Evolutionary conservation across 2,329 filamentous ascomycete species (phyloP).

Genomic region (Gremmenia infestans): DNA sequence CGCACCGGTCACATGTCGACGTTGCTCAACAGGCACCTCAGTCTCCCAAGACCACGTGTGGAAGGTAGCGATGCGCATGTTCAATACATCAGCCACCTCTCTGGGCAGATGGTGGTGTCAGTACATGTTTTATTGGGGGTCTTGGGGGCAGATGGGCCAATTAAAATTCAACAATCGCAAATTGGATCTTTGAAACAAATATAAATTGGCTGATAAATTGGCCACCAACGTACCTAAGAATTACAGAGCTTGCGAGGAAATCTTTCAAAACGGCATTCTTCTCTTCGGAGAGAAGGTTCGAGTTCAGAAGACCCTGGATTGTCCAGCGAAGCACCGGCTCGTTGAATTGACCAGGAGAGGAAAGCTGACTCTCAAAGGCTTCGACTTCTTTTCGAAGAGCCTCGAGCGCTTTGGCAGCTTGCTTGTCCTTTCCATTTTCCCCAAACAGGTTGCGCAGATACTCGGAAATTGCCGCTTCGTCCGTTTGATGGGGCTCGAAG

Average conservation of each 20-base stretch:
- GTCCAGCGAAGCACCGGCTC: constrained; percentile 37
- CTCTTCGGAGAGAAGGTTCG: constrained; percentile 47
- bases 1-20: constrained; percentile 51
- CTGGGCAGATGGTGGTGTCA: constrained; percentile 8
- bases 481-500: constrained; percentile 44
- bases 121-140: not conserved
- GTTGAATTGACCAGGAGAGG: constrained; percentile 35
- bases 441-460: constrained; percentile 50
- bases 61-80: constrained; percentile 48
- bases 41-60: constrained; percentile 48
- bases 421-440: constrained; percentile 28
- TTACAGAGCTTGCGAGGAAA: constrained; percentile 43
- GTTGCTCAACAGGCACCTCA: constrained; percentile 44
- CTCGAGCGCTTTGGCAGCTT: constrained; percentile 39
- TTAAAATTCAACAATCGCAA: too few relatives aligned
- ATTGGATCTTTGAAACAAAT: too few relatives aligned
- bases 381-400: constrained; percentile 37
- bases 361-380: constrained; percentile 30
- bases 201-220: not conserved
- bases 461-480: constrained; percentile 39
- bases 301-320: constrained; percentile 44
- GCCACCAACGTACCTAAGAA: constrained; percentile 31
- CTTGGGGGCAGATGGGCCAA: not conserved
- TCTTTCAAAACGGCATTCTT: constrained; percentile 47
- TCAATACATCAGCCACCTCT: constrained; percentile 53